Conservation (phyloP, 805 yeast genomes). For the Myxozyma nipponensis region DNA sequence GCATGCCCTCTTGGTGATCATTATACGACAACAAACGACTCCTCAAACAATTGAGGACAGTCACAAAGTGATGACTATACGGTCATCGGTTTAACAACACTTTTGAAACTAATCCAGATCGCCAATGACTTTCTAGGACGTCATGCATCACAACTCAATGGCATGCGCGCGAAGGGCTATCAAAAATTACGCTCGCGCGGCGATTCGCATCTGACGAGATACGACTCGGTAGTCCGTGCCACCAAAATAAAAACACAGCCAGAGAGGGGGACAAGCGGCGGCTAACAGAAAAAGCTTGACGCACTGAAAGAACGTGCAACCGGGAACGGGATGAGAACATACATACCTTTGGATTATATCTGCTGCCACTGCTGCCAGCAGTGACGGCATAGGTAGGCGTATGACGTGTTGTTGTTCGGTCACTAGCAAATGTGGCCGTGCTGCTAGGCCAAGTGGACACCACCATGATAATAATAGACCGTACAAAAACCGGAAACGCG, state of each 20-base stretch:
- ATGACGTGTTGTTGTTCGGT: constrained; percentile 14
- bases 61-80: too few species aligned
- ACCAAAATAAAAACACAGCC: neutral
- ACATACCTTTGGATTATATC: constrained; percentile 5
- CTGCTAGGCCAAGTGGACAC: constrained; percentile 20
- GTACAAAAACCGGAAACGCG: neutral
- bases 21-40: too few species aligned
- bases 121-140: too few species aligned
- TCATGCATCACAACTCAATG: too few species aligned
- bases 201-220: too few species aligned
- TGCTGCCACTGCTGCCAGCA: constrained; percentile 8
- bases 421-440: constrained; percentile 16
- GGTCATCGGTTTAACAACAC: too few species aligned
- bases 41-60: too few species aligned
- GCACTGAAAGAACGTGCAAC: neutral
- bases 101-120: too few species aligned
- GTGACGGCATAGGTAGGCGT: constrained; percentile 17
- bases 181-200: too few species aligned
- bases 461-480: constrained; percentile 7
- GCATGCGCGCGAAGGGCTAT: too few species aligned
- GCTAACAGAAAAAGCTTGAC: neutral
- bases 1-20: too few species aligned
- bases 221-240: neutral
- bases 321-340: neutral
- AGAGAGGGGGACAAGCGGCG: neutral